phyloP scores from a whole-genome alignment of 2,329 filamentous ascomycete species.

The Bipolaris zeicola region DNA sequence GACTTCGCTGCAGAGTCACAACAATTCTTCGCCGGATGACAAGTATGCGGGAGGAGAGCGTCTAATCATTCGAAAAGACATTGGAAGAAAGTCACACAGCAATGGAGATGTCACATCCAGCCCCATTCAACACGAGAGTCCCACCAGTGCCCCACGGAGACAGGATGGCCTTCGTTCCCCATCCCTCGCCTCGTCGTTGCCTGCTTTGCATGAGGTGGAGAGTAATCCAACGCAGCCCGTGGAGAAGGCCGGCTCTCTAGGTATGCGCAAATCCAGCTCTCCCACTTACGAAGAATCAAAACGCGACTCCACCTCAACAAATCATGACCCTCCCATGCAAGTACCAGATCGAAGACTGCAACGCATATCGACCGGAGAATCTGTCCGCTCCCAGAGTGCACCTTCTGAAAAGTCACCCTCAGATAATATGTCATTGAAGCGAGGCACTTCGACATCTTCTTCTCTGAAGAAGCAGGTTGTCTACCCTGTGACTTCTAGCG shows the following conservation, averaged over 20 bases:
- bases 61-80: slow-evolving; percentile 27
- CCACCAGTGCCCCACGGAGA: slow-evolving; percentile 24
- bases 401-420: slow-evolving; percentile 28
- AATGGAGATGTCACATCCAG: slow-evolving; percentile 10
- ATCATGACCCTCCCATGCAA: slow-evolving; percentile 25
- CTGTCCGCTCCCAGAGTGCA: slow-evolving; percentile 25
- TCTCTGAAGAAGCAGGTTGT: slow-evolving; percentile 37
- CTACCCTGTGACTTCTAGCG: slow-evolving; percentile 40
- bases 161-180: slow-evolving; percentile 29
- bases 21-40: slow-evolving; percentile 36
- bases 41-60: slow-evolving; percentile 27
- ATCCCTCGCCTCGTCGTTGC: slow-evolving; percentile 32
- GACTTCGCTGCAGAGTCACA: slow-evolving; percentile 27
- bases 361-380: slow-evolving; percentile 31
- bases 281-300: slow-evolving; percentile 21
- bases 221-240: slow-evolving; percentile 12
- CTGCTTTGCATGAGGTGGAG: slow-evolving; percentile 40
- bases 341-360: slow-evolving; percentile 27
- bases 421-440: slow-evolving; percentile 40
- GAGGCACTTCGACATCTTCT: slow-evolving; percentile 41
- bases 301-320: slow-evolving; percentile 23
- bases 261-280: slow-evolving; percentile 14
- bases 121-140: slow-evolving; percentile 7
- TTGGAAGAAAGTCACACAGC: slow-evolving; percentile 20
- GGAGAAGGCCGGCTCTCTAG: slow-evolving; percentile 13